phyloP scores from a whole-genome alignment of 2,329 filamentous ascomycete species.

The Juglanconis oblonga region DNA sequence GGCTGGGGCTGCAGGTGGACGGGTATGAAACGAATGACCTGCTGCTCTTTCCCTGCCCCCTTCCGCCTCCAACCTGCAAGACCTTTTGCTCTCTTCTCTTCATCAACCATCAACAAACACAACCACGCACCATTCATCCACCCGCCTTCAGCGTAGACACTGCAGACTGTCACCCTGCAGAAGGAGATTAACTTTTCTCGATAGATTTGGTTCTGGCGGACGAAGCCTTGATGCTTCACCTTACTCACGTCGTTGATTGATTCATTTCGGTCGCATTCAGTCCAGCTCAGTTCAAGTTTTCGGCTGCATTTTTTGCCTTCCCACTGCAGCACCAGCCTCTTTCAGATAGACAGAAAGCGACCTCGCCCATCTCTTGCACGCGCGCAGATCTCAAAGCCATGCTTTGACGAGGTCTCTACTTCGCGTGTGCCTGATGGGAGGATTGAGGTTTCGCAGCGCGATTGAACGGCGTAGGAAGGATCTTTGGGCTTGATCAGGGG shows the following conservation, averaged over 20 bases:
- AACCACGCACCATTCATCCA: not conserved
- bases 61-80: not conserved
- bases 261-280: not conserved
- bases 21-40: slow-evolving; percentile 3
- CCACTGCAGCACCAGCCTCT: slow-evolving; percentile 10
- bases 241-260: slow-evolving; percentile 13
- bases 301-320: not conserved
- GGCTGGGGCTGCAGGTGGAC: not conserved
- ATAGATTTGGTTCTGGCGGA: slow-evolving; percentile 7
- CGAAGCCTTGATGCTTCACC: not conserved
- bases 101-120: not conserved
- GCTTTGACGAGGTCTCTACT: slow-evolving; percentile 14
- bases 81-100: not conserved
- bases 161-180: slow-evolving; percentile 4
- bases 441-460: slow-evolving; percentile 15
- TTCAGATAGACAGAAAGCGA: slow-evolving; percentile 17
- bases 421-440: slow-evolving; percentile 17
- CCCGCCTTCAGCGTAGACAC: slow-evolving; percentile 3
- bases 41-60: not conserved
- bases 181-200: not conserved
- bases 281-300: slow-evolving; percentile 1
- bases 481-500: slow-evolving; percentile 6
- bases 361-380: slow-evolving; percentile 8
- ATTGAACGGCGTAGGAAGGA: slow-evolving; percentile 18
- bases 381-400: slow-evolving; percentile 10